phyloP scores from a whole-genome alignment of 2,329 filamentous ascomycete genomes.

The Fusarium oligoseptatum region DNA sequence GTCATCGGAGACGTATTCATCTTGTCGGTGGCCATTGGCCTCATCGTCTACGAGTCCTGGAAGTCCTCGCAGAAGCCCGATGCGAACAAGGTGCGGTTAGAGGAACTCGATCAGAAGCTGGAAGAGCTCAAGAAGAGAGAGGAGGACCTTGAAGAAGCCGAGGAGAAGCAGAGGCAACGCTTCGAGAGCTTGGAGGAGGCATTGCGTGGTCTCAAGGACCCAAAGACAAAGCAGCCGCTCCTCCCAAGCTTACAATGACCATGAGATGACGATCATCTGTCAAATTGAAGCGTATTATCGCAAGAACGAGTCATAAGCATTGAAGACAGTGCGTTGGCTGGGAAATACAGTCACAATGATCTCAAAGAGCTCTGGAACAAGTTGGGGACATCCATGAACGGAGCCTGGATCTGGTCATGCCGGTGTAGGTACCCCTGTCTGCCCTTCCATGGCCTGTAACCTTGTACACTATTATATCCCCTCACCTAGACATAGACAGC shows the following conservation, averaged over 20 bases:
- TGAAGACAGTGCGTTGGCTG: background rate
- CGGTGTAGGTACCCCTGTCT: background rate
- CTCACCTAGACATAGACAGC: slow-evolving; percentile 37
- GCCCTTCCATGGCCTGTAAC: slow-evolving; percentile 6
- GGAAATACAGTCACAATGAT: slow-evolving; percentile 4
- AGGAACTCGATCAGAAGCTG: slow-evolving; percentile 62
- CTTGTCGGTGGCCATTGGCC: slow-evolving; percentile 66
- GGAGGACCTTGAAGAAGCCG: slow-evolving; percentile 61
- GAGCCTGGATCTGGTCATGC: slow-evolving; percentile 6
- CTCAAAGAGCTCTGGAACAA: background rate
- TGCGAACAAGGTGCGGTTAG: slow-evolving; percentile 65
- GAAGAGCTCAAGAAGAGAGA: slow-evolving; percentile 65
- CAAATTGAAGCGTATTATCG: background rate
- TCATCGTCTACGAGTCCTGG: slow-evolving; percentile 74
- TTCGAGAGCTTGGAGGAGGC: slow-evolving; percentile 68
- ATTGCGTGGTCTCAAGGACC: slow-evolving; percentile 64
- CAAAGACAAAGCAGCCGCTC: slow-evolving; percentile 69
- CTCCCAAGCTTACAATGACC: slow-evolving; percentile 55
- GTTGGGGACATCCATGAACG: slow-evolving; percentile 3
- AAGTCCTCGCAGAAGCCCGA: slow-evolving; percentile 72
- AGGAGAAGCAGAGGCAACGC: slow-evolving; percentile 61
- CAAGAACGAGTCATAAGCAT: background rate
- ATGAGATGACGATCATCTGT: background rate
- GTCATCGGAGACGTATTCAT: slow-evolving; percentile 75
- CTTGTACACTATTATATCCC: slow-evolving; percentile 36